Base-by-base conservation (phyloP, 345 rosid species). In the Populus pruinosa region DNA sequence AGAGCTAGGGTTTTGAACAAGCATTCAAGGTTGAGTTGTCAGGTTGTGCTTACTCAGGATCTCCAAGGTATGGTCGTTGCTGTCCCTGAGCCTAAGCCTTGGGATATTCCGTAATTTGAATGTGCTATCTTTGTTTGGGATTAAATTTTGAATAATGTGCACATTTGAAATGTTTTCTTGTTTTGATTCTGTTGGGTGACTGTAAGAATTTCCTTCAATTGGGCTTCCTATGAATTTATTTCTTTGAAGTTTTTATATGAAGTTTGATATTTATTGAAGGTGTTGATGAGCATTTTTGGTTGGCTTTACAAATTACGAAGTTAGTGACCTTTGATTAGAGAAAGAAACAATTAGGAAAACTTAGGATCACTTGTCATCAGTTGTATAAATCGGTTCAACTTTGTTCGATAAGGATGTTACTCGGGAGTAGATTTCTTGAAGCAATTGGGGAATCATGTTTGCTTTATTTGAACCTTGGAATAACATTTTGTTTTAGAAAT, bases 41-140 rank as follows among this genome's bases (percentile, higher is more conserved):
- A 96, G 88, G 94, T 96, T 74, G 90, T 96, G 63, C 85, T 96
- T 56, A 87, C 87, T 13, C 89, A 59, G 67, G 91, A 88, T 67
- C 96, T 96, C 69, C 90, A 93, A 90, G 99, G 97, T 83, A 96
- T 96, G 99, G 97, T 96, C 12, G 98, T 96, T 23, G 98, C 99
- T 2, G 92, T 96, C 56, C 97, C 99, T 31, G 98, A 96, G 82
- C 91, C 97, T 13, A 96, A 88, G 85, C 97, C 99, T 29, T 96
- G 99, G 99, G 99, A 96, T 71, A 93, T 82, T 72, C 98, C 97
- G 23, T 96, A 91, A 91, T 47, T 29, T n/a, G 11, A 56, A 20
- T n/a, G 8, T 65, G 55, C 39, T 67, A 50, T 2, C 61, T 74
- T 23, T 71, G 70, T 72, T 61, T 31, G 17, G 4, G 43, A 39